These are phyloP conservation scores for Taxawa tesnikishii DNA, from an alignment of 2,329 filamentous ascomycete genomes.

Conservation along the genomic window DNA sequence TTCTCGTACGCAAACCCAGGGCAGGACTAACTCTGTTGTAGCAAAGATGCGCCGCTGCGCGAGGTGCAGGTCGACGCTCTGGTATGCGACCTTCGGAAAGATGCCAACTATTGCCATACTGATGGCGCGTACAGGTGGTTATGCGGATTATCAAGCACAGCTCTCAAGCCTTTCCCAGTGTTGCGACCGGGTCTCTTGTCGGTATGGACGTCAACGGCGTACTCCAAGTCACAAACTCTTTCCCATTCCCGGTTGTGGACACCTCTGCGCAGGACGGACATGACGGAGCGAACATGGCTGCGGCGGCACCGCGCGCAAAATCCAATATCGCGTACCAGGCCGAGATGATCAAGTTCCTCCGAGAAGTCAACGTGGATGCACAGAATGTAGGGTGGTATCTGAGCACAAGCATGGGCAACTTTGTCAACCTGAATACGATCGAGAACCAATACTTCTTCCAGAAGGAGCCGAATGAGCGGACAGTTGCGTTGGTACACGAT, in stretches of 20 bases:
- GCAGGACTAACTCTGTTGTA: slow-evolving; percentile 2
- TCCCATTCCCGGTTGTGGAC: slow-evolving; percentile 74
- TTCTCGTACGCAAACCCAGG: not conserved
- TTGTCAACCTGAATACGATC: slow-evolving; percentile 86
- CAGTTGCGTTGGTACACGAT: slow-evolving; percentile 85
- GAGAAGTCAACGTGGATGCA: slow-evolving; percentile 96
- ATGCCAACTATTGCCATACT: slow-evolving; percentile 1
- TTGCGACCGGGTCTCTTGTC: slow-evolving; percentile 79
- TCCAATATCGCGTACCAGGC: slow-evolving; percentile 77
- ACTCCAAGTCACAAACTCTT: slow-evolving; percentile 87
- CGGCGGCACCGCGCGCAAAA: slow-evolving; percentile 84
- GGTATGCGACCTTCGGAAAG: slow-evolving; percentile 4
- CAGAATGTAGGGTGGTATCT: slow-evolving; percentile 99
- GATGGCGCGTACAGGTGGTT: slow-evolving; percentile 45
- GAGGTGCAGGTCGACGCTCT: slow-evolving; percentile 12
- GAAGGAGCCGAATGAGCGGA: slow-evolving; percentile 76
- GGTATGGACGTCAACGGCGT: slow-evolving; percentile 78
- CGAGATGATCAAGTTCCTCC: slow-evolving; percentile 93
- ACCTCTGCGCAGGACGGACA: slow-evolving; percentile 54
- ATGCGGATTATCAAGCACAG: slow-evolving; percentile 98
- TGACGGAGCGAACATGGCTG: slow-evolving; percentile 59
- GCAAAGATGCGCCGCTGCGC: slow-evolving; percentile 9
- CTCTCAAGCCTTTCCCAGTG: slow-evolving; percentile 74
- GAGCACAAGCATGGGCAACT: slow-evolving; percentile 97
- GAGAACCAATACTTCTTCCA: slow-evolving; percentile 98